These are phyloP conservation scores for Heliocybe sulcata DNA, from an alignment of 1,284 basidiomycete species.

Conservation along the genomic window DNA sequence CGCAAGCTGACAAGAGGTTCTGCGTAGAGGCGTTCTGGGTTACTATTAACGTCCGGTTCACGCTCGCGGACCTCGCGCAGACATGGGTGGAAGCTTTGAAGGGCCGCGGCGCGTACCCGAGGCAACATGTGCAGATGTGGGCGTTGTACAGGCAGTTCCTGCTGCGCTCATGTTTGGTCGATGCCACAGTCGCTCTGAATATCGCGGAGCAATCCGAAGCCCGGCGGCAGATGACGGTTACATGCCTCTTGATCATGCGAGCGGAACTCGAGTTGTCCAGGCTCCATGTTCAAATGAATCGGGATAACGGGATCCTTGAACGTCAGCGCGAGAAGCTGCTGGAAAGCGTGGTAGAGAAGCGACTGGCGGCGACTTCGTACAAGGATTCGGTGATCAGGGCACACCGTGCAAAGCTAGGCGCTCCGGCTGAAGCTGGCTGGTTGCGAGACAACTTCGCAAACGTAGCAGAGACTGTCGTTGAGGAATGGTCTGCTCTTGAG, in stretches of 20 bases:
- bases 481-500: slow-evolving; percentile 27
- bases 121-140: slow-evolving; percentile 23
- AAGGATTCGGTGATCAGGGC: background rate
- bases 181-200: slow-evolving; percentile 31
- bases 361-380: background rate
- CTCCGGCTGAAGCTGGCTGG: slow-evolving; percentile 25
- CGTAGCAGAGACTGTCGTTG: slow-evolving; percentile 23
- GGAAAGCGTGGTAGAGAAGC: slow-evolving; percentile 7
- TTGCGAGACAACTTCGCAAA: slow-evolving; percentile 23
- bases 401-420: slow-evolving; percentile 6
- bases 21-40: slow-evolving; percentile 45
- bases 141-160: slow-evolving; percentile 31
- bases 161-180: slow-evolving; percentile 30
- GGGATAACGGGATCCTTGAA: background rate
- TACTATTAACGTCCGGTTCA: slow-evolving; percentile 36
- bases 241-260: slow-evolving; percentile 28
- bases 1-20: slow-evolving; percentile 46
- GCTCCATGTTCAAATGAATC: slow-evolving; percentile 19
- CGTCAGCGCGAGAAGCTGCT: slow-evolving; percentile 13
- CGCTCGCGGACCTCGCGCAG: slow-evolving; percentile 28
- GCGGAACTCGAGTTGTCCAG: slow-evolving; percentile 31
- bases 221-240: slow-evolving; percentile 28
- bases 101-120: slow-evolving; percentile 4
- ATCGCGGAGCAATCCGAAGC: slow-evolving; percentile 27
- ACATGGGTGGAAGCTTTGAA: slow-evolving; percentile 14